phyloP scores from a whole-genome alignment of 306 rosid genomes.

The Mimosa bimucronata region DNA sequence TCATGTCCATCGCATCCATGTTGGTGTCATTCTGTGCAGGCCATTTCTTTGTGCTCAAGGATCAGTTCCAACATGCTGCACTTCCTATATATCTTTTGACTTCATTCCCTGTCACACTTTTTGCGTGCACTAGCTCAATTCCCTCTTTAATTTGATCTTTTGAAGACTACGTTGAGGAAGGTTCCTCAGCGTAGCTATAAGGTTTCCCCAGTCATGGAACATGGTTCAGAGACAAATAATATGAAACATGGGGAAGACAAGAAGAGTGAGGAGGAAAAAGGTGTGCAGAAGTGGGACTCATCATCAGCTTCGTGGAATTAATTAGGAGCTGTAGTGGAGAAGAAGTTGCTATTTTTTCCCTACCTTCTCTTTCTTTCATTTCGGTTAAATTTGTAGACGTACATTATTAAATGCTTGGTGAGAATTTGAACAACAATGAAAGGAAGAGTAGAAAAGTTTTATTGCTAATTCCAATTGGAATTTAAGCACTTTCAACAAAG shows the following conservation, averaged over 20 bases:
- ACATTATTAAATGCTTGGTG: neutral
- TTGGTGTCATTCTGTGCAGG: conserved; percentile 50
- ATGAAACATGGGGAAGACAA: neutral
- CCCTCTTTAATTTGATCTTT: conserved; percentile 49
- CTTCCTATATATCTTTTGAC: conserved; percentile 50
- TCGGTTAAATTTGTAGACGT: neutral
- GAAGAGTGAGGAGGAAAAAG: neutral
- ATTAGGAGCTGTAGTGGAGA: neutral
- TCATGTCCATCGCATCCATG: conserved; percentile 47
- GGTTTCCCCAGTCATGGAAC: neutral
- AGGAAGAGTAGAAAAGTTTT: too few species aligned
- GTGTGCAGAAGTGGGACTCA: neutral
- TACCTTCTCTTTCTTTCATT: too few species aligned
- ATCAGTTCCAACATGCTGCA: conserved; percentile 34
- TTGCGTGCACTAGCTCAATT: conserved; percentile 51
- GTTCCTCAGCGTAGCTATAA: conserved; percentile 49
- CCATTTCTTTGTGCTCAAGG: conserved; percentile 43
- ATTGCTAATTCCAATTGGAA: too few species aligned
- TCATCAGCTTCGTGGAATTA: neutral
- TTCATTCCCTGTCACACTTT: conserved; percentile 49
- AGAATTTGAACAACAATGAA: neutral
- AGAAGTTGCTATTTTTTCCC: neutral
- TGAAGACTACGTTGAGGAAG: conserved; percentile 45
- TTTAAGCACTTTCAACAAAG: too few species aligned
- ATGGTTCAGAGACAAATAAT: neutral